These are phyloP conservation scores for Suillus occidentalis DNA, from an alignment of 768 basidiomycete species.

Conservation along the genomic window DNA sequence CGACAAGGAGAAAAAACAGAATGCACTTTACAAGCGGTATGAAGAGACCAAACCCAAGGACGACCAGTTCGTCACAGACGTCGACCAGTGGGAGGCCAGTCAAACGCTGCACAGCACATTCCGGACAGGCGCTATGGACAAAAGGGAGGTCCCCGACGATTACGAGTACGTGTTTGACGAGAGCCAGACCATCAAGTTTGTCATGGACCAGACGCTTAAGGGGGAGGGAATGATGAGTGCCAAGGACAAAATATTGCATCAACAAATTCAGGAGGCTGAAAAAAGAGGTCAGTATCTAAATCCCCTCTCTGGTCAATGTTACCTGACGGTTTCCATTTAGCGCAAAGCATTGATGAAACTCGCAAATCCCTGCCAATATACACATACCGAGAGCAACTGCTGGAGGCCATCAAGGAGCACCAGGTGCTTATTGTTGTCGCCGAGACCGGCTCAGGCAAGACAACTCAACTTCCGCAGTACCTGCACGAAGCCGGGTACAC, in stretches of 20 bases:
- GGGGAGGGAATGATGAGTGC: conserved; percentile 73
- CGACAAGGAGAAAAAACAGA: conserved; percentile 93
- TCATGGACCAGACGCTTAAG: conserved; percentile 76
- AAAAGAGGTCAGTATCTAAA: conserved; percentile 62
- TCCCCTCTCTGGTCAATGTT: background rate
- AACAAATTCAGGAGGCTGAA: conserved; percentile 91
- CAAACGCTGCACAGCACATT: conserved; percentile 90
- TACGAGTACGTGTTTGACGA: conserved; percentile 99
- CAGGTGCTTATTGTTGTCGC: conserved; percentile 98
- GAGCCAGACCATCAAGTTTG: conserved; percentile 93
- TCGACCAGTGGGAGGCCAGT: conserved; percentile 96
- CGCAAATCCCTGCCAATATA: conserved; percentile 94
- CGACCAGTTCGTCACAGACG: conserved; percentile 93
- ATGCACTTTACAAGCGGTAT: conserved; percentile 90
- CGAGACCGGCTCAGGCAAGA: conserved; percentile 98
- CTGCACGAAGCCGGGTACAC: conserved; percentile 98
- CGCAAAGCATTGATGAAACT: conserved; percentile 88
- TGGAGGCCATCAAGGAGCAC: conserved; percentile 85
- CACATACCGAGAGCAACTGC: conserved; percentile 81
- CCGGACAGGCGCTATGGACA: conserved; percentile 91
- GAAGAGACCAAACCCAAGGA: conserved; percentile 91
- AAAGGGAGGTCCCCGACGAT: conserved; percentile 72
- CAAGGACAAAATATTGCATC: conserved; percentile 81
- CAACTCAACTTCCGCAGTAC: conserved; percentile 97
- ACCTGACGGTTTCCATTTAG: conserved; percentile 37